Conservation (phyloP, 192 early-diverging fungal genomes). For the Coemansia sp. region DNA sequence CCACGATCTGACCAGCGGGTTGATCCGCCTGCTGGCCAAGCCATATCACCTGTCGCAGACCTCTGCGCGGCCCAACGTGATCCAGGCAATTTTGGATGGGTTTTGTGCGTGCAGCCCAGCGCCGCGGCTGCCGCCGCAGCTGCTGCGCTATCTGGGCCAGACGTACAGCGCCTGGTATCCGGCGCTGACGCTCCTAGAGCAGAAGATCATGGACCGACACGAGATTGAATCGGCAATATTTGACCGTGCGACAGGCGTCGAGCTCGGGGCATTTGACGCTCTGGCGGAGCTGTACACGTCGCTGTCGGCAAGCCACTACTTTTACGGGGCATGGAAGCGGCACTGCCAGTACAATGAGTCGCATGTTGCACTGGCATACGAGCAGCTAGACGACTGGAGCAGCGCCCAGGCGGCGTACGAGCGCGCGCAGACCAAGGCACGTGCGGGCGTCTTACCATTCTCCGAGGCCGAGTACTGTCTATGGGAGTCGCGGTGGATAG, state of each 20-base stretch:
- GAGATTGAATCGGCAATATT: constrained; percentile 41
- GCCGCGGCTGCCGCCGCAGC: constrained; percentile 85
- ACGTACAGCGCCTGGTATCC: constrained; percentile 91
- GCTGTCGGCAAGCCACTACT: constrained; percentile 91
- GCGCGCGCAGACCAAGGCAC: constrained; percentile 85
- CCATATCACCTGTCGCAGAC: constrained; percentile 86
- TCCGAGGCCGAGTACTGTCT: constrained; percentile 92
- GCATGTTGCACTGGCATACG: constrained; percentile 91
- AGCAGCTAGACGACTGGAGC: constrained; percentile 90
- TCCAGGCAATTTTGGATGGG: constrained; percentile 87
- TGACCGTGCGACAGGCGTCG: constrained; percentile 58
- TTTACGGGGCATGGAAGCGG: constrained; percentile 87
- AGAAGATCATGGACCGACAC: constrained; percentile 46
- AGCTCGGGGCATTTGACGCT: constrained; percentile 87
- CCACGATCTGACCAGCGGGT: constrained; percentile 76
- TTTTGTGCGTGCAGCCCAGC: constrained; percentile 67
- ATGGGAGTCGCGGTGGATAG: constrained; percentile 98
- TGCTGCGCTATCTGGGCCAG: constrained; percentile 90
- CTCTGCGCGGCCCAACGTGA: constrained; percentile 83
- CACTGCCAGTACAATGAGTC: constrained; percentile 88
- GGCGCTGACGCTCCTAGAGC: constrained; percentile 78
- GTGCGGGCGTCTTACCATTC: constrained; percentile 79
- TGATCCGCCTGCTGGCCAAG: constrained; percentile 82
- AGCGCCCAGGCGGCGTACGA: constrained; percentile 90
- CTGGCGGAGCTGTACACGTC: constrained; percentile 77